Evolutionary conservation across 169 alveolate species (phyloP), one percentile per base, ranked within the genome.

Genomic region (Toxoplasma gondii): DNA sequence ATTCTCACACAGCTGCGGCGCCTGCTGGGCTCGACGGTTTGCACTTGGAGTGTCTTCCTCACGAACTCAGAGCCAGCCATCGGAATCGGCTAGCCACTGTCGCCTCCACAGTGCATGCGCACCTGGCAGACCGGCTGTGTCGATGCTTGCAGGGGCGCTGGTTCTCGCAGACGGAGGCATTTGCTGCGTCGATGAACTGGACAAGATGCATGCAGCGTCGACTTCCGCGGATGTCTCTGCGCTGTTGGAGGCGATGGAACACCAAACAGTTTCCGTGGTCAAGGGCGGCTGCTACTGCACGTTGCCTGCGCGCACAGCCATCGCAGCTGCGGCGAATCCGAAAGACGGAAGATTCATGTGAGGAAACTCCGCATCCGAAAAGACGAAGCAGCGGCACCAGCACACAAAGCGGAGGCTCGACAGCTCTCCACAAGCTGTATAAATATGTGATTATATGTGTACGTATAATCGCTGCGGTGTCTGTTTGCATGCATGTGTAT

Each of bases 221-320:
- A 96, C 98, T 84, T 94, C 95, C 67, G 92, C 96, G 36, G 99
- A 97, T 58, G 98, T 97, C 91, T 96, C 97, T 93, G 98, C 97
- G 69, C 95, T 98, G 43, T 98, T 97, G 58, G 99, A 99, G 97
- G 99, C 99, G 22, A 98, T 99, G 99, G 99, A 99, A 96, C 98
- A 99, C 93, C 97, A 98, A 96, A 97, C 99, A 31, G 97, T 99
- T 31, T 97, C 99, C 31, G 98, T 98, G 67, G 99, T 99, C 78
- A 91, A 74, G 81, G 78, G 69, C 88, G 39, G 81, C 88, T 74
- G 93, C 93, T 74, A 84, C 88, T 91, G 93, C 80, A 67, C 88
- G 7, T 70, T 88, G 9, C 93, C 93, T 4, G 93, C 93, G 36
- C 49, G 93, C 24, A 88, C 93, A 4, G 43, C 93, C 43, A n/a